Evolutionary conservation across 208 protist genomes (phyloP).

Genomic region (Balamuthia mandrillaris): DNA sequence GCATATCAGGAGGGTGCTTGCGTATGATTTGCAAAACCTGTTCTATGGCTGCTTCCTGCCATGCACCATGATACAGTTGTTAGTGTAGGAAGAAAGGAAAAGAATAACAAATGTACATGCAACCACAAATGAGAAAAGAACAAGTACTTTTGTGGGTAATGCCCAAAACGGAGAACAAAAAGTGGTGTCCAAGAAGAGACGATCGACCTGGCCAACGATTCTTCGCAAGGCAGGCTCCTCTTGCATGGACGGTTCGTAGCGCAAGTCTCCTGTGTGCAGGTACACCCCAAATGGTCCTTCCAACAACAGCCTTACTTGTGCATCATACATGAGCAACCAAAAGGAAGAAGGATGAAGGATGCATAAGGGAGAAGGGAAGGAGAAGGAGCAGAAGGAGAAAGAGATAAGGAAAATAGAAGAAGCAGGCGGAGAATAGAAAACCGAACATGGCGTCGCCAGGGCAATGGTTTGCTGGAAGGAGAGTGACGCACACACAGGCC

Average conservation of each 20-base stretch:
- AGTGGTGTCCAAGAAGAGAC: background rate
- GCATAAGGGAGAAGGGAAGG: too few relatives aligned
- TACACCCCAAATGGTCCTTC: background rate
- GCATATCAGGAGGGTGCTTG: background rate
- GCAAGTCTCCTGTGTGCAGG: background rate
- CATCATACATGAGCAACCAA: too few relatives aligned
- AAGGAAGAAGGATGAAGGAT: too few relatives aligned
- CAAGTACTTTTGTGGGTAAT: background rate
- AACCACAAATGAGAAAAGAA: too few relatives aligned
- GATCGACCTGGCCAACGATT: background rate
- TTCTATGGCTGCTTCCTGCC: background rate
- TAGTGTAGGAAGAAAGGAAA: background rate
- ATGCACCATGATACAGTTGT: too few relatives aligned
- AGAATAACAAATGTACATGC: too few relatives aligned
- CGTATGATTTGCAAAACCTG: background rate
- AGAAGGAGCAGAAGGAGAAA: too few relatives aligned
- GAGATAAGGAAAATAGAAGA: background rate
- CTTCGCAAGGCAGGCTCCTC: background rate
- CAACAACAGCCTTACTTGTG: background rate
- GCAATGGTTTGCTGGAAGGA: background rate
- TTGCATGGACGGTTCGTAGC: background rate
- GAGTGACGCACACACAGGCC: background rate
- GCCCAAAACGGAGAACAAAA: slow-evolving; percentile 13
- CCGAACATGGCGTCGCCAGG: background rate
- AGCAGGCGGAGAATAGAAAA: background rate